Evolutionary conservation across 345 rosid species (phyloP).

Genomic region (Hypericum androsaemum): DNA sequence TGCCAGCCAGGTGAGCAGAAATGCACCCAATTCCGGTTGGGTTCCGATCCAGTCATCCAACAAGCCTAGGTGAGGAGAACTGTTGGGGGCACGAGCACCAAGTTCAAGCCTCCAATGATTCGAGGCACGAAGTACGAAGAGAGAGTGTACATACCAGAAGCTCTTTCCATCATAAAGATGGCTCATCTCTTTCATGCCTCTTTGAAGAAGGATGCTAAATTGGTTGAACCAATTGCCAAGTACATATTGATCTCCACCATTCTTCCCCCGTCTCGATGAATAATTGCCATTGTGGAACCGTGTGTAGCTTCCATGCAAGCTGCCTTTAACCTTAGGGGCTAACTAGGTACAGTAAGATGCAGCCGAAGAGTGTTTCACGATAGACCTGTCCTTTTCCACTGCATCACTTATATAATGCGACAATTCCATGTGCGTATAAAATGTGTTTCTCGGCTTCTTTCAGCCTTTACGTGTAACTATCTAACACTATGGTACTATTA

Average conservation of each 20-base stretch:
- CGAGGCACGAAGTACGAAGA: conserved; percentile 90
- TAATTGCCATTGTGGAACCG: conserved; percentile 13
- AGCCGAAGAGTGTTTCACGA: conserved; percentile 42
- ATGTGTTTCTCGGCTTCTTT: too few relatives aligned
- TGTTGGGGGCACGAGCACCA: conserved; percentile 83
- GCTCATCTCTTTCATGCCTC: conserved; percentile 82
- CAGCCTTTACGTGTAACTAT: too few relatives aligned
- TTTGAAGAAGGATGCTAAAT: conserved; percentile 58
- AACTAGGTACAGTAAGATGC: conserved; percentile 44
- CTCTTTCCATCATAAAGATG: conserved; percentile 55
- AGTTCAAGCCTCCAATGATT: conserved; percentile 63
- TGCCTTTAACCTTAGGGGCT: conserved; percentile 52
- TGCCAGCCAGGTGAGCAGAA: conserved; percentile 45
- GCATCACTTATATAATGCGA: too few relatives aligned
- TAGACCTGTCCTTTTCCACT: conserved; percentile 61
- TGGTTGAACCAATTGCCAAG: conserved; percentile 58
- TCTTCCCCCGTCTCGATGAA: conserved; percentile 13
- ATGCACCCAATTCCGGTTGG: conserved; percentile 41
- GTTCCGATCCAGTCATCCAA: conserved; percentile 76
- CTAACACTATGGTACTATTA: too few relatives aligned
- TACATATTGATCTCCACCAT: conserved; percentile 9
- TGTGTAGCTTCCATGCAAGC: conserved; percentile 28
- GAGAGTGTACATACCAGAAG: conserved; percentile 87
- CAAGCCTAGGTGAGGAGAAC: conserved; percentile 50
- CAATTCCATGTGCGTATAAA: too few relatives aligned